phyloP scores from a whole-genome alignment of 805 yeast genomes.

The Candida ovalis region DNA sequence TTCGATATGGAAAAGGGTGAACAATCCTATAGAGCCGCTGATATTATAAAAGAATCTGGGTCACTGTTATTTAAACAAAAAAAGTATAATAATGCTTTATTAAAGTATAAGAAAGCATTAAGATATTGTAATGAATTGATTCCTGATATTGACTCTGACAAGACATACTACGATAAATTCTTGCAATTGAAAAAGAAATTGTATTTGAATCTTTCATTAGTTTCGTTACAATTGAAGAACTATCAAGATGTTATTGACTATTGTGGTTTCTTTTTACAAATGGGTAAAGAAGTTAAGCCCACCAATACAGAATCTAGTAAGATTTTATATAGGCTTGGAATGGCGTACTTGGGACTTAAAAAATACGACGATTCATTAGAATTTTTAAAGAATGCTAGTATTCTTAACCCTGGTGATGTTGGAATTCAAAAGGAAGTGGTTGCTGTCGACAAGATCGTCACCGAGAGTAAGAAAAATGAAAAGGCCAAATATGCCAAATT shows the following conservation, averaged over 20 bases:
- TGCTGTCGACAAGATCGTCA: slow-evolving; percentile 37
- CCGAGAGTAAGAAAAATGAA: slow-evolving; percentile 44
- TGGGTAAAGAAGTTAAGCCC: slow-evolving; percentile 30
- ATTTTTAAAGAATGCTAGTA: slow-evolving; percentile 42
- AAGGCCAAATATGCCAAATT: slow-evolving; percentile 60
- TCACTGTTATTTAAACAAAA: slow-evolving; percentile 53
- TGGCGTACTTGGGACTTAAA: slow-evolving; percentile 35
- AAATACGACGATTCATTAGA: slow-evolving; percentile 47
- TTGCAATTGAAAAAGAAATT: slow-evolving; percentile 45
- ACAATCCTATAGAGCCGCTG: slow-evolving; percentile 47
- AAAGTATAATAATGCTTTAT: slow-evolving; percentile 46
- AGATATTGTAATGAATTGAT: slow-evolving; percentile 68
- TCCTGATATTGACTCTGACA: slow-evolving; percentile 65
- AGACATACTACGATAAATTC: slow-evolving; percentile 48
- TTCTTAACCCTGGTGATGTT: slow-evolving; percentile 44
- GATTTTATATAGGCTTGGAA: slow-evolving; percentile 28
- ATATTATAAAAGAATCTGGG: slow-evolving; percentile 64
- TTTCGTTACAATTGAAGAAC: slow-evolving; percentile 45
- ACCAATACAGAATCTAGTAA: slow-evolving; percentile 25
- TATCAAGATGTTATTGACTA: slow-evolving; percentile 49
- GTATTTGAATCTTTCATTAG: slow-evolving; percentile 58
- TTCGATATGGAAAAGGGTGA: slow-evolving; percentile 46
- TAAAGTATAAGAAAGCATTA: slow-evolving; percentile 63
- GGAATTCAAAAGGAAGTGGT: slow-evolving; percentile 43
- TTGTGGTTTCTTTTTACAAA: slow-evolving; percentile 53